Base-by-base conservation (phyloP, 345 rosid genomes). In the Cochlearia excelsa region DNA sequence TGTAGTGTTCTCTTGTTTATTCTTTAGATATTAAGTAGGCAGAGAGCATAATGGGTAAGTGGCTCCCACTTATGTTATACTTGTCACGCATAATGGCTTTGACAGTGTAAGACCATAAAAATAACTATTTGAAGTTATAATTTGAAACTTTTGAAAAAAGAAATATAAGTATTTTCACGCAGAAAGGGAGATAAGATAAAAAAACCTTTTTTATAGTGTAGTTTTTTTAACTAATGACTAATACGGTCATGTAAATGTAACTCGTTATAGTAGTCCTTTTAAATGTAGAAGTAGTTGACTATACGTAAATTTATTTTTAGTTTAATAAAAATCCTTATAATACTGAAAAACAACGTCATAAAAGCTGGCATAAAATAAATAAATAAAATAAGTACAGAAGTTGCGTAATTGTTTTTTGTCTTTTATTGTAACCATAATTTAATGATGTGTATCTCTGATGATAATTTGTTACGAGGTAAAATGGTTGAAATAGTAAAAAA, bases 401-500 rank as follows among this genome's bases (percentile, higher is more conserved):
- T 64, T 54, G 40, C 61, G 69, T 46, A 65, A 46, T 30, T 28
- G 7, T 31, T 47, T 57, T 37, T 39, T 49, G 51, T 30, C 35
- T 57, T 40, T 51, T n/a, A 49, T 26, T 8, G 47, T 30, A 42
- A 41, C 38, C 9, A 27, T n/a, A 1, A n/a, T 52, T 44, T 45
- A 63, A 53, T 53, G 51, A 4, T 3, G 4, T 7, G n/a, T n/a
- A n/a, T 43, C 48, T 52, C 40, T 34, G 37, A 44, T 53, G 30
- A 44, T 35, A 50, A 11, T 57, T n/a, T 40, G 33, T n/a, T 34
- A n/a, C 57, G 37, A 66, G 57, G 64, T 31, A 1, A 49, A 26
- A 49, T 41, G 10, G 58, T 58, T 57, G 7, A n/a, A n/a, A n/a
- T n/a, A n/a, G n/a, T n/a, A 41, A 39, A 55, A 55, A 30, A 0